phyloP scores from a whole-genome alignment of 305 asterid genomes.

The Fraxinus albicans region DNA sequence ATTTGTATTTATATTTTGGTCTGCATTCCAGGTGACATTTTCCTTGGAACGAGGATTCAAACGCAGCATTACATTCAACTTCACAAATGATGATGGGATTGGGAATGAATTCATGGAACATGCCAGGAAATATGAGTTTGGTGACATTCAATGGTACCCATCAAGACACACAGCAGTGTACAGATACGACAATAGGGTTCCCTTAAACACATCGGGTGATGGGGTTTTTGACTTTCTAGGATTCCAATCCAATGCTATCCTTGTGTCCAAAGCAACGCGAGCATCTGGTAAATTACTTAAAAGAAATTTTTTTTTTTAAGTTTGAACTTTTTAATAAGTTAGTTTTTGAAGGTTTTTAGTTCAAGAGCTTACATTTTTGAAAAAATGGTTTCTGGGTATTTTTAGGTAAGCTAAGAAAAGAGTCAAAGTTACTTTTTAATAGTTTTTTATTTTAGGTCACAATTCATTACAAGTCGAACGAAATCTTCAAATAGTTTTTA shows the following conservation, averaged over 20 bases:
- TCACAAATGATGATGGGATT: constrained; percentile 46
- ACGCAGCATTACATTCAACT: constrained; percentile 59
- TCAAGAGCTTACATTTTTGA: no score
- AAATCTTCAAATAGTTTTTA: background rate
- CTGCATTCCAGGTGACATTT: constrained; percentile 51
- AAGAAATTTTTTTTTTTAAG: background rate
- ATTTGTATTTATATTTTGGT: background rate
- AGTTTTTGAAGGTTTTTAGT: background rate
- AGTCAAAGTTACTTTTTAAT: background rate
- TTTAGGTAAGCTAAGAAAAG: background rate
- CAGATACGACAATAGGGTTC: constrained; percentile 61
- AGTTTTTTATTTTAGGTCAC: background rate
- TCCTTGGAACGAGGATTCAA: constrained; percentile 63
- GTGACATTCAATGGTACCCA: constrained; percentile 80
- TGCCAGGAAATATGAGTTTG: constrained; percentile 64
- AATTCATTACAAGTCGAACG: background rate
- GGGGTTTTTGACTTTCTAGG: constrained; percentile 78
- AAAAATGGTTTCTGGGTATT: no score
- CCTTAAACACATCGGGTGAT: constrained; percentile 50
- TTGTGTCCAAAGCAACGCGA: constrained; percentile 48
- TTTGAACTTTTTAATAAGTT: background rate
- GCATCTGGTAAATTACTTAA: constrained; percentile 46
- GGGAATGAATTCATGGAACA: constrained; percentile 60
- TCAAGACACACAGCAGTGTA: constrained; percentile 63
- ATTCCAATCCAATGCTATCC: constrained; percentile 56